Evolutionary conservation across 768 basidiomycete species (phyloP).

Genomic region (Pleurotus ostreatus): DNA sequence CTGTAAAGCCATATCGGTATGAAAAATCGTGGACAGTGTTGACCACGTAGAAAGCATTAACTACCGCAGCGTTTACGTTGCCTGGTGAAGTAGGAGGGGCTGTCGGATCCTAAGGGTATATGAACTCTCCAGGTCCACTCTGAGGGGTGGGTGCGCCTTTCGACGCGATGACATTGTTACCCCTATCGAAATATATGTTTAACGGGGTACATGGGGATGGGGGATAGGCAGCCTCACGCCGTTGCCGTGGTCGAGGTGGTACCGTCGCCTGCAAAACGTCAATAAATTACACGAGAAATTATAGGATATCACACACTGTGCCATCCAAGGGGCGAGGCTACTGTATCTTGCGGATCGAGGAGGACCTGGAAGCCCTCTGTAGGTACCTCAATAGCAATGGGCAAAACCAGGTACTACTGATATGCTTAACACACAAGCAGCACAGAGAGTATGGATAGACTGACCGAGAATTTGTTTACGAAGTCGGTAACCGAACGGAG

Average conservation of each 20-base stretch:
- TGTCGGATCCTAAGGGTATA: constrained; percentile 28
- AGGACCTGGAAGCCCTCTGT: constrained; percentile 46
- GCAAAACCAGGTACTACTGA: constrained; percentile 41
- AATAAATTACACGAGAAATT: not conserved
- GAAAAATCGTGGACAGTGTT: constrained; percentile 53
- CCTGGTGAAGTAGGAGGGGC: constrained; percentile 30
- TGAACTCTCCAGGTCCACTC: constrained; percentile 30
- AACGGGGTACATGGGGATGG: not conserved
- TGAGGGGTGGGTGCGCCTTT: constrained; percentile 31
- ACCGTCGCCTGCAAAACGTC: constrained; percentile 8
- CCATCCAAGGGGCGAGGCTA: constrained; percentile 58
- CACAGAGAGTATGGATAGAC: not conserved
- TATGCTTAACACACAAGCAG: not conserved
- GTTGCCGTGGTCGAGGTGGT: constrained; percentile 16
- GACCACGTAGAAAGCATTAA: constrained; percentile 54
- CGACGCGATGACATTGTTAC: constrained; percentile 34
- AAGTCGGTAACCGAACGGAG: constrained; percentile 50
- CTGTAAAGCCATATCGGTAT: constrained; percentile 52
- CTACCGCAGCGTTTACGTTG: constrained; percentile 49
- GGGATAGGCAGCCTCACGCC: constrained; percentile 7
- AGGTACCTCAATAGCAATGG: constrained; percentile 45
- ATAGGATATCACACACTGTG: constrained; percentile 23
- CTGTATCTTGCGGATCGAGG: constrained; percentile 47
- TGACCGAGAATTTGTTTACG: constrained; percentile 38
- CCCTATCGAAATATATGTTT: constrained; percentile 16